A percentile compares a stretch with the other conserved stretches of the same genome.
Evolutionary conservation across 805 yeast species (phyloP).

Genomic region (Candida xiaguanensis): DNA sequence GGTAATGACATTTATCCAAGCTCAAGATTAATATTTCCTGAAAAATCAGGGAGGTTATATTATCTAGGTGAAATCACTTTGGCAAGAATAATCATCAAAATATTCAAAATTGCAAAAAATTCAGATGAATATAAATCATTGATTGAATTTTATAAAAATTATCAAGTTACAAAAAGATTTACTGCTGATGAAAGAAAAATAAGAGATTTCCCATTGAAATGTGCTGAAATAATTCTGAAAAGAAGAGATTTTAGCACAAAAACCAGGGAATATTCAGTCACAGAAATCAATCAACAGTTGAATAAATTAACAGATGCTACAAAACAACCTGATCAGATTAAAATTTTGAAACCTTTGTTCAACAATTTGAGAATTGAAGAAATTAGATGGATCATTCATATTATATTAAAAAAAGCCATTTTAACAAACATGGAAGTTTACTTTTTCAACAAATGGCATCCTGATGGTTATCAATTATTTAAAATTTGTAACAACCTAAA

Average conservation of each 20-base stretch:
- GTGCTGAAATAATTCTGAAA: conserved; percentile 47
- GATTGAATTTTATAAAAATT: conserved; percentile 33
- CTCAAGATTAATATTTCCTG: conserved; percentile 57
- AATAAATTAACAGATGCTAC: conserved; percentile 25
- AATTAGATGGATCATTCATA: conserved; percentile 63
- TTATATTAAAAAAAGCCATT: conserved; percentile 57
- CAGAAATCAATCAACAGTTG: conserved; percentile 26
- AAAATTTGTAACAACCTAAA: conserved; percentile 64
- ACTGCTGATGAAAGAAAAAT: conserved; percentile 43
- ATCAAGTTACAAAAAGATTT: conserved; percentile 27
- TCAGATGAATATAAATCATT: conserved; percentile 54
- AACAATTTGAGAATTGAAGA: conserved; percentile 57
- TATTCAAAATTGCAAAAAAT: conserved; percentile 55
- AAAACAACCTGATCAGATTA: conserved; percentile 34
- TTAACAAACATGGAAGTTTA: conserved; percentile 59
- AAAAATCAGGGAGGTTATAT: conserved; percentile 59
- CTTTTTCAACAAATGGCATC: conserved; percentile 67
- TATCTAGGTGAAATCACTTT: conserved; percentile 62
- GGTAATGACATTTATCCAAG: conserved; percentile 61
- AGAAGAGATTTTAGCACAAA: conserved; percentile 45
- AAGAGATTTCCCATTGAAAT: conserved; percentile 45
- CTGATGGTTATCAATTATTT: conserved; percentile 64
- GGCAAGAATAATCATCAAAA: conserved; percentile 43
- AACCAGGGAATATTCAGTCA: conserved; percentile 18
- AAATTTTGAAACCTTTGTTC: conserved; percentile 47